Conservation (phyloP, 192 early-diverging fungal species). For the Phlyctochytrium arcticum region DNA sequence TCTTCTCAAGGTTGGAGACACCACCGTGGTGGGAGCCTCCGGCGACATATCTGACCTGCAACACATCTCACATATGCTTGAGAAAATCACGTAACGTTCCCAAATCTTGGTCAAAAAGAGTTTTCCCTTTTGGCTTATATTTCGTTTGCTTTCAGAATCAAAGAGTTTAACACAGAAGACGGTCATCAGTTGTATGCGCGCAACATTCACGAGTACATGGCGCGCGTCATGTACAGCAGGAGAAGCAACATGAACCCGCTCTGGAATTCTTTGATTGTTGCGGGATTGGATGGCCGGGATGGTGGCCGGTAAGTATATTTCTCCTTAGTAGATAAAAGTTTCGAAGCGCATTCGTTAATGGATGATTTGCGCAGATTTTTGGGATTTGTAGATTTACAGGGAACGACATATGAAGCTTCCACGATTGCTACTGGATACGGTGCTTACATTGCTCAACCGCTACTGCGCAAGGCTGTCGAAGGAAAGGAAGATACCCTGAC, state of each 20-base stretch:
- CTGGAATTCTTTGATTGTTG: conserved; percentile 94
- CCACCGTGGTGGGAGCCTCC: conserved; percentile 83
- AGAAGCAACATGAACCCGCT: conserved; percentile 87
- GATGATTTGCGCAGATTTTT: conserved; percentile 54
- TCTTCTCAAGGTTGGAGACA: conserved; percentile 70
- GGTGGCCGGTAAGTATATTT: conserved; percentile 38
- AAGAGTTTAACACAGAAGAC: conserved; percentile 86
- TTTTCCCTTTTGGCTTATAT: neutral
- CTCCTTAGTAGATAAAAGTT: no score
- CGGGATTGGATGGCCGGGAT: conserved; percentile 75
- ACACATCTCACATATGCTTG: conserved; percentile 78
- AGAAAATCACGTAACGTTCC: conserved; percentile 20
- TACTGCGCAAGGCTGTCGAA: conserved; percentile 88
- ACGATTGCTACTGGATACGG: conserved; percentile 97
- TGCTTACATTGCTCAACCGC: conserved; percentile 81
- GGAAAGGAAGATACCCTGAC: conserved; percentile 78
- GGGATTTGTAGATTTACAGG: conserved; percentile 88
- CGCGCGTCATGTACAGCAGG: conserved; percentile 86
- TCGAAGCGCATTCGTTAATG: neutral
- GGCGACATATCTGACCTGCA: conserved; percentile 96
- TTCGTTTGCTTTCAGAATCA: conserved; percentile 56
- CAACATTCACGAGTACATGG: conserved; percentile 88
- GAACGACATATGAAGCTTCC: conserved; percentile 86
- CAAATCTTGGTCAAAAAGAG: neutral
- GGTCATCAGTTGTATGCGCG: conserved; percentile 78